Evolutionary conservation across 1,139 yeast species (phyloP).

Genomic region (Taphrina populina): DNA sequence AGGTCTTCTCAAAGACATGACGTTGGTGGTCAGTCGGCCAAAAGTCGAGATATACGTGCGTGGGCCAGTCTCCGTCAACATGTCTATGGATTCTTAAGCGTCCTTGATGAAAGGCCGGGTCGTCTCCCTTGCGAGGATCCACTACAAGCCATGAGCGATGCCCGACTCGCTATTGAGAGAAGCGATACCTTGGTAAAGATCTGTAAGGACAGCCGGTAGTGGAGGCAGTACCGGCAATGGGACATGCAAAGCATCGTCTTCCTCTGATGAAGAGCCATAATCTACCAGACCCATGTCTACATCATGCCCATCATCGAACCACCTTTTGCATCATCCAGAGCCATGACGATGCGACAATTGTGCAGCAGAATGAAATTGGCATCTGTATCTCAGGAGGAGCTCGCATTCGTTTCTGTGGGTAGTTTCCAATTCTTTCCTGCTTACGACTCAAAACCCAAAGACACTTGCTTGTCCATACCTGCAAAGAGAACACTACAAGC

Average conservation of each 20-base stretch:
- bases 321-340: too few species aligned
- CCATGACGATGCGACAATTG: too few species aligned
- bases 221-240: background rate
- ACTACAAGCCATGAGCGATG: background rate
- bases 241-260: background rate
- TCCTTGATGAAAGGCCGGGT: constrained; percentile 29
- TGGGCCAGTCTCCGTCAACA: constrained; percentile 17
- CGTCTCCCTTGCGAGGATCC: constrained; percentile 21
- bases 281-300: constrained; percentile 4
- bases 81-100: constrained; percentile 4
- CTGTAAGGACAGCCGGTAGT: constrained; percentile 8
- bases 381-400: too few species aligned
- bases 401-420: too few species aligned
- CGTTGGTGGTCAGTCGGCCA: background rate
- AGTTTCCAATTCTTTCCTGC: too few species aligned
- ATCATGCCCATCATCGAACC: too few species aligned
- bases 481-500: too few species aligned
- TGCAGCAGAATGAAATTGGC: too few species aligned
- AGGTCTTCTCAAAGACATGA: background rate
- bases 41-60: constrained; percentile 20
- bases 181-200: constrained; percentile 2
- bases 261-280: constrained; percentile 5
- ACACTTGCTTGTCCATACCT: too few species aligned
- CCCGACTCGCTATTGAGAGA: background rate
- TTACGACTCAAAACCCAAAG: too few species aligned